These are phyloP conservation scores for Fagopyrum tataricum DNA, from an alignment of 148 eudicot genomes.

Conservation along the genomic window DNA sequence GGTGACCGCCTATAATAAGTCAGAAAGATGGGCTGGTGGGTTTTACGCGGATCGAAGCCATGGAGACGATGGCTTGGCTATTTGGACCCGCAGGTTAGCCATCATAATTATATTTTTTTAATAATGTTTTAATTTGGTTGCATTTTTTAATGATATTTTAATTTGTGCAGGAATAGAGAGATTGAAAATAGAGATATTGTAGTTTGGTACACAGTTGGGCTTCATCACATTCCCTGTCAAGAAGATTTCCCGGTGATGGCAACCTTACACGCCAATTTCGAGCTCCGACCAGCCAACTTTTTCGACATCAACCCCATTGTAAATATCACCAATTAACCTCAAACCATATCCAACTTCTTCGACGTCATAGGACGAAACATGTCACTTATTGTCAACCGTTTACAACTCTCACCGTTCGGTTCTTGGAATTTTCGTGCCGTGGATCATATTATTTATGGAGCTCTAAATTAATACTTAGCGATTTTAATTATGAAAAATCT, in stretches of 20 bases:
- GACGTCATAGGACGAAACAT: too few species aligned
- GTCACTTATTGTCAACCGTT: too few species aligned
- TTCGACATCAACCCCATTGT: conserved; percentile 45
- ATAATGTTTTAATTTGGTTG: not conserved
- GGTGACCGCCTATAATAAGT: conserved; percentile 58
- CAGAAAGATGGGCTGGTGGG: conserved; percentile 86
- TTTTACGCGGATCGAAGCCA: conserved; percentile 76
- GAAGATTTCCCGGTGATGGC: conserved; percentile 79
- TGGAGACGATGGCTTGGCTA: conserved; percentile 70
- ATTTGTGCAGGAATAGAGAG: conserved; percentile 36
- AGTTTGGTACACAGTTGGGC: conserved; percentile 60
- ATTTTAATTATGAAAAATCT: too few species aligned
- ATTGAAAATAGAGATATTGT: conserved; percentile 59
- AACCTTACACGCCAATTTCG: conserved; percentile 34
- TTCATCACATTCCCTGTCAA: conserved; percentile 62
- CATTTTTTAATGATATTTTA: too few species aligned
- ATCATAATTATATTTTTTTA: not conserved
- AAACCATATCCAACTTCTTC: not conserved
- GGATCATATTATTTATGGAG: too few species aligned
- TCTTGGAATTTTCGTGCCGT: too few species aligned
- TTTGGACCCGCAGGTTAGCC: conserved; percentile 60
- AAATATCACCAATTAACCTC: not conserved
- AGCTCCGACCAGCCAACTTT: conserved; percentile 58
- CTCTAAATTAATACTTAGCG: too few species aligned
- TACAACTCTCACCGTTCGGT: too few species aligned